Evolutionary conservation across 768 basidiomycete genomes (phyloP).

Genomic region (Auricularia sp.): DNA sequence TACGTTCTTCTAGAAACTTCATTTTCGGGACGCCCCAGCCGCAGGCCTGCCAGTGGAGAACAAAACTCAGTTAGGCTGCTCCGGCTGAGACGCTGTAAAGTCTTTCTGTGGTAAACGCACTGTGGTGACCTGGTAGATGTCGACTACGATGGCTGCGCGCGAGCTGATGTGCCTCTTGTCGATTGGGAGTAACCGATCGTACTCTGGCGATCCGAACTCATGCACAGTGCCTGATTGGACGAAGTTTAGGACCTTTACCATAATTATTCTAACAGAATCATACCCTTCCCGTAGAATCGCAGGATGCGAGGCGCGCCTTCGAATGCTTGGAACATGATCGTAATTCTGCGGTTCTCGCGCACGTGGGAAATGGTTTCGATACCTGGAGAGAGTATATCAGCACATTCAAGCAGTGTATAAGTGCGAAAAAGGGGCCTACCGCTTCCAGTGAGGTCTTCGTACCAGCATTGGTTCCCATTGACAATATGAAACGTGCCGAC

Average conservation of each 20-base stretch:
- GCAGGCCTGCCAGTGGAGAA: background rate
- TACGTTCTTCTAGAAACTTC: background rate
- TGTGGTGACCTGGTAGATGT: conserved; percentile 48
- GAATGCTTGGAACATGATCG: conserved; percentile 51
- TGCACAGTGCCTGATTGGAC: conserved; percentile 37
- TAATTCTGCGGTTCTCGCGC: conserved; percentile 53
- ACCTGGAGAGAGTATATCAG: conserved; percentile 22
- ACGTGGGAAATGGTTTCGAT: conserved; percentile 51
- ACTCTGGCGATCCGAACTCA: conserved; percentile 55
- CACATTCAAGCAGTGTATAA: background rate
- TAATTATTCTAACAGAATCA: no score
- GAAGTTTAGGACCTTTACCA: background rate
- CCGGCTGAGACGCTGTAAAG: background rate
- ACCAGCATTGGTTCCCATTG: conserved; percentile 49
- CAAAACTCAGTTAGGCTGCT: background rate
- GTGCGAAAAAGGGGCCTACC: conserved; percentile 29
- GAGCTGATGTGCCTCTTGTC: conserved; percentile 38
- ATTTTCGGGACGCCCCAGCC: background rate
- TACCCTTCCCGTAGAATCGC: conserved; percentile 51
- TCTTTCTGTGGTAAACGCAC: conserved; percentile 19
- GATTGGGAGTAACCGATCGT: conserved; percentile 22
- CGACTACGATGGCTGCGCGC: conserved; percentile 49
- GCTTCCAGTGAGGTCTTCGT: conserved; percentile 63
- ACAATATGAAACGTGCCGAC: conserved; percentile 48
- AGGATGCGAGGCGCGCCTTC: conserved; percentile 48